phyloP scores from a whole-genome alignment of 495 filamentous ascomycete genomes.

The Podospora pseudocomata region DNA sequence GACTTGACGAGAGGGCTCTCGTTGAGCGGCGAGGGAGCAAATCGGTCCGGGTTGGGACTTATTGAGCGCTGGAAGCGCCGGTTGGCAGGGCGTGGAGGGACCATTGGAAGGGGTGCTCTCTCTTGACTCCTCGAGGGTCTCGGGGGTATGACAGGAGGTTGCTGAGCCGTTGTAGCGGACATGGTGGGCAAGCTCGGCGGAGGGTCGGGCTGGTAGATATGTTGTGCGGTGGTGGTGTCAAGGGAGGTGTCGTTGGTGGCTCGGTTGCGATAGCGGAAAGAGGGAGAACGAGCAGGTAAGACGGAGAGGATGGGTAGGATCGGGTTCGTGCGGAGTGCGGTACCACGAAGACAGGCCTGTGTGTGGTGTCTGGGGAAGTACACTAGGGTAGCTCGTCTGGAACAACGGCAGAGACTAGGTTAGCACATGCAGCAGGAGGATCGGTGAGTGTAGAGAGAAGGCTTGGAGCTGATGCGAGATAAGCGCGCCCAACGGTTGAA shows the following conservation, averaged over 20 bases:
- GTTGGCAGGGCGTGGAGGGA: constrained; percentile 68
- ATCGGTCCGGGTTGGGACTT: constrained; percentile 73
- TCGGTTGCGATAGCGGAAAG: constrained; percentile 1
- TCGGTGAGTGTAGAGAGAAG: constrained; percentile 22
- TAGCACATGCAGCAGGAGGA: constrained; percentile 22
- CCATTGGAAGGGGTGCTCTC: constrained; percentile 45
- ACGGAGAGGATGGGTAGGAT: constrained; percentile 2
- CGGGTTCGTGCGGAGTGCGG: constrained; percentile 7
- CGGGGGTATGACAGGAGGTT: constrained; percentile 58
- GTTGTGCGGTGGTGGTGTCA: neutral
- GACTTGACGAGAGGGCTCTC: constrained; percentile 47
- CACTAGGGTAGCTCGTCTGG: constrained; percentile 3
- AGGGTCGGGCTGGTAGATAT: constrained; percentile 6
- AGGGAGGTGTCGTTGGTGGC: constrained; percentile 3
- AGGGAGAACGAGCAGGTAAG: neutral
- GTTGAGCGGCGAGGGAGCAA: constrained; percentile 82
- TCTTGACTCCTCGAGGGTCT: constrained; percentile 54
- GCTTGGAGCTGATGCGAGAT: constrained; percentile 26
- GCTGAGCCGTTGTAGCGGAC: constrained; percentile 51
- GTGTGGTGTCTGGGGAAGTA: constrained; percentile 4
- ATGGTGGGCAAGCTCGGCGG: constrained; percentile 25
- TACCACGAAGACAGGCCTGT: neutral
- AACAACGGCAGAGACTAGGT: constrained; percentile 7
- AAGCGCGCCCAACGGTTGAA: constrained; percentile 3
- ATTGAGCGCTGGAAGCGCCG: constrained; percentile 68